Evolutionary conservation across 257 asterid species (phyloP).

Genomic region (Jaltomata sinuosa): DNA sequence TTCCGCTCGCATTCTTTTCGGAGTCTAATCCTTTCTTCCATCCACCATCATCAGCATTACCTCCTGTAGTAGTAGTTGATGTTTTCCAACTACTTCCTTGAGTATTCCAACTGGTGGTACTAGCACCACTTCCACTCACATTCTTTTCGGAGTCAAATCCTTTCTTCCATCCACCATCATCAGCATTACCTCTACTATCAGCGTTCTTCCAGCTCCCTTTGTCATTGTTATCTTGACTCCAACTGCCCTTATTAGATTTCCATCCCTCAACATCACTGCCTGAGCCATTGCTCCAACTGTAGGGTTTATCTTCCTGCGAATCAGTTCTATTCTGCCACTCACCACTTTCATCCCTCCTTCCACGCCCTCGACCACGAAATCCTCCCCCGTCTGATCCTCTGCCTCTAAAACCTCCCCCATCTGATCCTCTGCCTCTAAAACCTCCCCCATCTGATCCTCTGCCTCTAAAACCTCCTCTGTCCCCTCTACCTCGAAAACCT

Average conservation of each 20-base stretch:
- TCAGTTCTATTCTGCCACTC: conserved; percentile 28
- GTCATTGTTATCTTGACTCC: neutral
- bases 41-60: conserved; percentile 13
- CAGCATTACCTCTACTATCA: conserved; percentile 4
- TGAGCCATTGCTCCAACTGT: conserved; percentile 23
- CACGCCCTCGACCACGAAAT: conserved; percentile 33
- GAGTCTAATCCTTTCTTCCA: conserved; percentile 13
- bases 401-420: conserved; percentile 22
- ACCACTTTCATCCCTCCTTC: conserved; percentile 24
- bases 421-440: conserved; percentile 50
- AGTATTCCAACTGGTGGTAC: conserved; percentile 19
- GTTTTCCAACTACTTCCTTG: neutral
- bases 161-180: conserved; percentile 21
- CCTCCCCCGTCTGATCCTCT: conserved; percentile 7
- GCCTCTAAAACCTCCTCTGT: conserved; percentile 24
- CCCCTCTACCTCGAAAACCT: conserved; percentile 56
- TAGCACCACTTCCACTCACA: conserved; percentile 5
- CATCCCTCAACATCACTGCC: conserved; percentile 34
- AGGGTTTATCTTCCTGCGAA: conserved; percentile 35
- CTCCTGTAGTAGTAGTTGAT: neutral
- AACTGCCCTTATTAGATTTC: conserved; percentile 16
- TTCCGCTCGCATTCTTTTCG: conserved; percentile 11
- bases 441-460: conserved; percentile 17
- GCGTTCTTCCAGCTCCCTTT: conserved; percentile 10
- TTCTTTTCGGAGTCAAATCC: conserved; percentile 13